phyloP scores from a whole-genome alignment of 2,329 filamentous ascomycete species.

The Fusarium sp. region DNA sequence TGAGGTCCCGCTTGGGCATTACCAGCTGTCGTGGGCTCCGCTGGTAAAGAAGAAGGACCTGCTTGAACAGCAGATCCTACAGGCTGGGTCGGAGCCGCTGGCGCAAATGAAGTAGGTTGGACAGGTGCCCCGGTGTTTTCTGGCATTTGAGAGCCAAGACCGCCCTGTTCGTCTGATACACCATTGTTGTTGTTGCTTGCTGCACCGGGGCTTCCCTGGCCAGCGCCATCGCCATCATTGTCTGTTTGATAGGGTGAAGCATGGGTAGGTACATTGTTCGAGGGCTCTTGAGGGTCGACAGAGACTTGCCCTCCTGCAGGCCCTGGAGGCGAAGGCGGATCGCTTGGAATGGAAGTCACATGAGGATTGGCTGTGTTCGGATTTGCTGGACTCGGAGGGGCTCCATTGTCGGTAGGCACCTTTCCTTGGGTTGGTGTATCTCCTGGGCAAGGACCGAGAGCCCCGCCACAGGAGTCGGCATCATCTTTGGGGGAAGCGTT shows the following conservation, averaged over 20 bases:
- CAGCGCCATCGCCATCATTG: not conserved
- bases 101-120: not conserved
- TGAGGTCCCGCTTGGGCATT: slow-evolving; percentile 18
- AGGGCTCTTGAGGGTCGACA: not conserved
- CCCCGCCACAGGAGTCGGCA: slow-evolving; percentile 4
- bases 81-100: slow-evolving; percentile 1
- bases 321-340: not conserved
- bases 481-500: not conserved
- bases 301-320: not conserved
- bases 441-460: not conserved
- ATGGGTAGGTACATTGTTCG: not conserved
- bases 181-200: not conserved
- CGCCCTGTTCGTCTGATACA: not conserved
- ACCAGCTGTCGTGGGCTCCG: not conserved
- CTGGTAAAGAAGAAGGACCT: slow-evolving; percentile 6
- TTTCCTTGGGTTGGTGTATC: slow-evolving; percentile 2
- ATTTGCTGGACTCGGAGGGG: not conserved
- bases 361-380: not conserved
- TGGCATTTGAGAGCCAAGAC: not conserved
- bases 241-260: not conserved
- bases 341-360: not conserved
- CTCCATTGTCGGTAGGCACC: not conserved
- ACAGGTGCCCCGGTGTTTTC: slow-evolving; percentile 3
- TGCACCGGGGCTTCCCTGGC: not conserved
- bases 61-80: slow-evolving; percentile 4